Evolutionary conservation across 345 rosid species (phyloP), one percentile per base, ranked within the genome.

Genomic region (Diplotaxis tenuifolia): DNA sequence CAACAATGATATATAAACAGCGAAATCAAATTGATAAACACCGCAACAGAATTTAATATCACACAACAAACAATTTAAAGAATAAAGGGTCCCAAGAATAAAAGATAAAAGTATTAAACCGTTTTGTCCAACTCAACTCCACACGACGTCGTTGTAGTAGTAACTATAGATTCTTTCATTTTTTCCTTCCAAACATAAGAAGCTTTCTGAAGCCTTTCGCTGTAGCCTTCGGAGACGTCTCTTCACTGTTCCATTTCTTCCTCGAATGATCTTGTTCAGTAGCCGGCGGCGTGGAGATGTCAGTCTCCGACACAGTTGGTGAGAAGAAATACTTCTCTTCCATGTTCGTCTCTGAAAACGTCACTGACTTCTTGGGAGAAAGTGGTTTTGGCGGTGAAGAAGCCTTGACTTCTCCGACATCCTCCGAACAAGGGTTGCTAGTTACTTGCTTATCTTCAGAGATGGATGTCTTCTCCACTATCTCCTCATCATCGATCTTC

Each of bases 141-240:
- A 65, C 27, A 53, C 9, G 40, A 15, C 52, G 53, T 42, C 74
- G 18, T 65, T 7, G 53, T 62, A 21, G 28, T 23, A n/a, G n/a
- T 38, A 21, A 16, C 67, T 38, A 56, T 68, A 55, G 7, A 69
- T 16, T 54, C 70, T 42, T 63, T 62, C 68, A 45, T 63, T 72
- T 83, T 82, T 83, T 89, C 82, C 86, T 77, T 62, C 96, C 96
- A 28, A 95, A 90, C 80, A 92, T 70, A 40, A 95, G 96, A 58
- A 95, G 96, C 90, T 87, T 95, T 74, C 96, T 79, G 69, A 95
- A 82, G 50, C 86, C 96, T 86, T 90, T 95, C 28, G 88, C 85
- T 2, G 77, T 78, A 12, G 88, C 88, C 82, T 90, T 95, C 5
- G 93, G 89, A 50, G 92, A 82, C 73, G 65, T 83, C 31, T 83